Conservation (phyloP, 345 rosid genomes). For the Moricandia moricandioides region DNA sequence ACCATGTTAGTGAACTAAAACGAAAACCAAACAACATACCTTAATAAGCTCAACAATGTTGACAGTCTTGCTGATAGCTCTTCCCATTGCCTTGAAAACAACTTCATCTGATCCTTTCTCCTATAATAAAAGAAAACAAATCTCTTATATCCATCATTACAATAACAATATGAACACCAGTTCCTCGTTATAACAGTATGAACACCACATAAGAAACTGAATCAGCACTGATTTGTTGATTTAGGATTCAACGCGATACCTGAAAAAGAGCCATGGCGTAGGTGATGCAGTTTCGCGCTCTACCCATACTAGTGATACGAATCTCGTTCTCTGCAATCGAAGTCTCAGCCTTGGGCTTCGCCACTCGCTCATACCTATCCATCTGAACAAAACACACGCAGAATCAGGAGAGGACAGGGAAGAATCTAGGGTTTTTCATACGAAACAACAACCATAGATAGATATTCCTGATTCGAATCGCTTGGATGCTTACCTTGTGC, state of each 20-base stretch:
- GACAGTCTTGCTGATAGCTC: constrained; percentile 96
- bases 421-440: constrained; percentile 1
- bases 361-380: constrained; percentile 50
- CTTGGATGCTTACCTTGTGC: constrained; percentile 26
- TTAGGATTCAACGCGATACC: constrained; percentile 37
- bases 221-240: neutral
- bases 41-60: constrained; percentile 92
- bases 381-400: constrained; percentile 35
- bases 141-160: neutral
- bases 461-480: neutral
- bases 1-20: neutral
- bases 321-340: constrained; percentile 87
- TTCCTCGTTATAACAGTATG: neutral
- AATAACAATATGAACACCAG: neutral
- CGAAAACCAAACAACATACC: constrained; percentile 36
- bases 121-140: constrained; percentile 29
- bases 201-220: too few species aligned
- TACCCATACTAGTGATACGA: constrained; percentile 82
- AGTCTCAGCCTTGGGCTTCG: constrained; percentile 40
- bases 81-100: constrained; percentile 97
- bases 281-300: constrained; percentile 80
- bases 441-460: neutral
- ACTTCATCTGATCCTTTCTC: constrained; percentile 79
- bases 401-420: neutral
- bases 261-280: constrained; percentile 82